Evolutionary conservation across 2,329 filamentous ascomycete species (phyloP).

Genomic region (Curvularia verruculosa): DNA sequence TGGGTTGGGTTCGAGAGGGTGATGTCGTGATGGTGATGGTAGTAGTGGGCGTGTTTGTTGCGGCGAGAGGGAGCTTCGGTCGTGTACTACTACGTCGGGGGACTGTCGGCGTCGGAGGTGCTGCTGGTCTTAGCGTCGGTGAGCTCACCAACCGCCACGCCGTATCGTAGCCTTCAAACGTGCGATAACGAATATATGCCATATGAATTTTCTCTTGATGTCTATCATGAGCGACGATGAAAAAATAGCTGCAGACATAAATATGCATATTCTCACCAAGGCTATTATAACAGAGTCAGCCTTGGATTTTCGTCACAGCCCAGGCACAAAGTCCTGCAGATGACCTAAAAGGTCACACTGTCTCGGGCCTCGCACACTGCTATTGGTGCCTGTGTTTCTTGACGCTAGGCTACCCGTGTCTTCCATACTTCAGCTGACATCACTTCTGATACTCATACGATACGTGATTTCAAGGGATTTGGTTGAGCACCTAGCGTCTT

Average conservation of each 20-base stretch:
- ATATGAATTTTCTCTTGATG: conserved; percentile 21
- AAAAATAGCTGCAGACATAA: background rate
- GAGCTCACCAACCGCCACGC: conserved; percentile 29
- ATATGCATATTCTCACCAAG: background rate
- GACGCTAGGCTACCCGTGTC: conserved; percentile 3
- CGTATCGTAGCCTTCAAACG: conserved; percentile 42
- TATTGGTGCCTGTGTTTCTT: conserved; percentile 16
- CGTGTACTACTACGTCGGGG: conserved; percentile 26
- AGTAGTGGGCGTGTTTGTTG: conserved; percentile 29
- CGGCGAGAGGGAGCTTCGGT: conserved; percentile 35
- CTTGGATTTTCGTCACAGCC: conserved; percentile 2
- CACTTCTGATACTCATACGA: conserved; percentile 1
- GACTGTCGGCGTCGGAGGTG: conserved; percentile 32
- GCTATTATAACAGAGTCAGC: background rate
- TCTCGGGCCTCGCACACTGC: conserved; percentile 27
- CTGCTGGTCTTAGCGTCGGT: conserved; percentile 24
- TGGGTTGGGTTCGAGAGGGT: conserved; percentile 16
- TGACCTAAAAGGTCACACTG: conserved; percentile 42
- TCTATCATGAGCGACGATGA: background rate
- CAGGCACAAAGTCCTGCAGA: conserved; percentile 29
- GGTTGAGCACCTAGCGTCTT: conserved; percentile 11
- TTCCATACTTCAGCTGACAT: conserved; percentile 9
- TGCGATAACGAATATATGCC: conserved; percentile 44
- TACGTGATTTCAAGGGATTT: conserved; percentile 9
- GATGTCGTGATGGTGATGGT: conserved; percentile 17